phyloP scores from a whole-genome alignment of 2,329 filamentous ascomycete species.

The Cytospora piceae region DNA sequence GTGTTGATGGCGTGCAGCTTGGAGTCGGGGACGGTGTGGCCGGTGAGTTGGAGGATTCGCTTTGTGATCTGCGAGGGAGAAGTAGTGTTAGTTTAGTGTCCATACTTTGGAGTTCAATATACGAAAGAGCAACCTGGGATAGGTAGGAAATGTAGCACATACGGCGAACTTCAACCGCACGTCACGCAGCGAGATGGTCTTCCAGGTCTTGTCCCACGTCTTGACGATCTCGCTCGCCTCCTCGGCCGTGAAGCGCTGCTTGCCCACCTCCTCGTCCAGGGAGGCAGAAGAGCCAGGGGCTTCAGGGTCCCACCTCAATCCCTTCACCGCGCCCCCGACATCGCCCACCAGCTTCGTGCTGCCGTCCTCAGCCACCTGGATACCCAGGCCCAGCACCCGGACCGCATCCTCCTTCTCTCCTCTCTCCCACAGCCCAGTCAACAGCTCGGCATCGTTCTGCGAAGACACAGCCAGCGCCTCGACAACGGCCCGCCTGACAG shows the following conservation, averaged over 20 bases:
- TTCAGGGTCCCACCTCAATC: slow-evolving; percentile 32
- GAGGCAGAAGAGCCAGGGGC: slow-evolving; percentile 9
- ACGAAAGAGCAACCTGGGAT: not conserved
- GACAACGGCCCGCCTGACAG: slow-evolving; percentile 54
- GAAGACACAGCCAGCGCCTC: slow-evolving; percentile 52
- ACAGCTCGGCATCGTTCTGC: slow-evolving; percentile 33
- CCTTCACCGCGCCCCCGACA: slow-evolving; percentile 35
- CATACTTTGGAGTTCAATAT: not conserved
- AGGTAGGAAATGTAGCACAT: slow-evolving; percentile 37
- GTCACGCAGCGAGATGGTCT: slow-evolving; percentile 59
- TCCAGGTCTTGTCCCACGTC: slow-evolving; percentile 61
- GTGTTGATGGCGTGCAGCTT: slow-evolving; percentile 61
- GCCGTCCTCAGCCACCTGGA: slow-evolving; percentile 47
- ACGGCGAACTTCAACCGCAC: slow-evolving; percentile 73
- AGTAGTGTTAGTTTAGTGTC: slow-evolving; percentile 26
- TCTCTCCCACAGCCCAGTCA: slow-evolving; percentile 37
- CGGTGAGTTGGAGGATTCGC: slow-evolving; percentile 80
- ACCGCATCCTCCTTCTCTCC: slow-evolving; percentile 42
- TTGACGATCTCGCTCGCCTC: slow-evolving; percentile 49
- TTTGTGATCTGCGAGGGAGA: slow-evolving; percentile 69
- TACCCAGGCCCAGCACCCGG: slow-evolving; percentile 41
- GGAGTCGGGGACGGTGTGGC: slow-evolving; percentile 73
- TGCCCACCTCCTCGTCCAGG: slow-evolving; percentile 31
- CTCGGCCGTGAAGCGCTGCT: slow-evolving; percentile 37
- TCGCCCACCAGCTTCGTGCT: slow-evolving; percentile 46